phyloP scores from a whole-genome alignment of 148 eudicot species.

The Polygonum aviculare region DNA sequence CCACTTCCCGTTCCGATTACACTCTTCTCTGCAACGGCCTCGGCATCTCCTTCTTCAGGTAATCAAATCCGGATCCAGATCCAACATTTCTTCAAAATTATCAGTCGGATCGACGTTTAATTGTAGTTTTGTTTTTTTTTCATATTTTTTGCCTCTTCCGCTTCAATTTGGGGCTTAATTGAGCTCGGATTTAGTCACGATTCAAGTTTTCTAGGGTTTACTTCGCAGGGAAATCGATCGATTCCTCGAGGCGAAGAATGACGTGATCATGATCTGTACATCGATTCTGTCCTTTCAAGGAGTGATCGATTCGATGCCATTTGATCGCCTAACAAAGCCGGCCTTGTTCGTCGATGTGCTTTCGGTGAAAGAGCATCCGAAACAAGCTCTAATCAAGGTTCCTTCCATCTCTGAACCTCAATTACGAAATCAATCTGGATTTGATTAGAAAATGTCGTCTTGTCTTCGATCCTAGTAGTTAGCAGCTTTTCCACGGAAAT shows the following conservation, averaged over 20 bases:
- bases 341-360: conserved; percentile 48
- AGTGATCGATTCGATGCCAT: conserved; percentile 37
- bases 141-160: neutral
- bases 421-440: neutral
- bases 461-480: neutral
- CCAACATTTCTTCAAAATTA: neutral
- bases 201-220: neutral
- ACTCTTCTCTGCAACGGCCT: conserved; percentile 25
- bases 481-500: too few species aligned
- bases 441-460: neutral
- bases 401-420: neutral
- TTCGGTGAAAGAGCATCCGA: conserved; percentile 54
- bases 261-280: conserved; percentile 36
- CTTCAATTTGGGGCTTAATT: neutral
- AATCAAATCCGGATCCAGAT: neutral
- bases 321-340: conserved; percentile 22
- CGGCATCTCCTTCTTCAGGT: conserved; percentile 46
- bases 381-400: conserved; percentile 24
- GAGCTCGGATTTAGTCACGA: neutral
- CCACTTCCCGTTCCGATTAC: conserved; percentile 48
- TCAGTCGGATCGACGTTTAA: neutral
- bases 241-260: conserved; percentile 32
- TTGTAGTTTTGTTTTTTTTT: neutral
- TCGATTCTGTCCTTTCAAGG: conserved; percentile 40
- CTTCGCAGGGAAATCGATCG: conserved; percentile 26